Conservation (phyloP, 1,139 yeast species). For the Yamadazyma aaseri region DNA sequence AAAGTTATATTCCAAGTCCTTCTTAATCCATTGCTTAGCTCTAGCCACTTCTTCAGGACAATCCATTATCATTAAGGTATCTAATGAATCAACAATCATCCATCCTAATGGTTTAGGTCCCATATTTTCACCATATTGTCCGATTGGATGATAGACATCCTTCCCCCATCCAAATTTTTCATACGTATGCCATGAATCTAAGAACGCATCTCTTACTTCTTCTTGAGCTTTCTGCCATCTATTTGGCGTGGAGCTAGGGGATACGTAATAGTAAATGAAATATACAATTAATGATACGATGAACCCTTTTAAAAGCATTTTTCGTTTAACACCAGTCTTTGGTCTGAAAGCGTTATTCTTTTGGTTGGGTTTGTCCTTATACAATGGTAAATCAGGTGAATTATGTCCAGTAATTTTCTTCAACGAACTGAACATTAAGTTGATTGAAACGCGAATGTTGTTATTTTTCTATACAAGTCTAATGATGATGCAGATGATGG, state of each 20-base stretch:
- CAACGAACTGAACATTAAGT: background rate
- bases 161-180: constrained; percentile 78
- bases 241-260: constrained; percentile 2
- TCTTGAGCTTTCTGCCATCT: constrained; percentile 48
- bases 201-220: constrained; percentile 62
- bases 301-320: constrained; percentile 46
- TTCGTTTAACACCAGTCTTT: constrained; percentile 14
- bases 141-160: constrained; percentile 46
- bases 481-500: constrained; percentile 11
- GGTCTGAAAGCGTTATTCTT: constrained; percentile 19
- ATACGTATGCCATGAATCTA: constrained; percentile 80
- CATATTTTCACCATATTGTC: constrained; percentile 69
- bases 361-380: constrained; percentile 28
- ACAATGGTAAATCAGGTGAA: constrained; percentile 24
- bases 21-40: constrained; percentile 74
- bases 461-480: too few species aligned
- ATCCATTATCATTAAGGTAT: constrained; percentile 81
- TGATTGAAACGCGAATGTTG: background rate
- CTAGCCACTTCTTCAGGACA: constrained; percentile 60
- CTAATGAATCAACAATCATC: constrained; percentile 90
- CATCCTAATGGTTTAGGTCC: constrained; percentile 86
- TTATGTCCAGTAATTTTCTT: background rate
- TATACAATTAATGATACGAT: constrained; percentile 40
- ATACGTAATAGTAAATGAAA: constrained; percentile 25
- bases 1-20: constrained; percentile 47